Base-by-base conservation (phyloP, 768 basidiomycete species). In the Rhodosporidiobolus sp. region DNA sequence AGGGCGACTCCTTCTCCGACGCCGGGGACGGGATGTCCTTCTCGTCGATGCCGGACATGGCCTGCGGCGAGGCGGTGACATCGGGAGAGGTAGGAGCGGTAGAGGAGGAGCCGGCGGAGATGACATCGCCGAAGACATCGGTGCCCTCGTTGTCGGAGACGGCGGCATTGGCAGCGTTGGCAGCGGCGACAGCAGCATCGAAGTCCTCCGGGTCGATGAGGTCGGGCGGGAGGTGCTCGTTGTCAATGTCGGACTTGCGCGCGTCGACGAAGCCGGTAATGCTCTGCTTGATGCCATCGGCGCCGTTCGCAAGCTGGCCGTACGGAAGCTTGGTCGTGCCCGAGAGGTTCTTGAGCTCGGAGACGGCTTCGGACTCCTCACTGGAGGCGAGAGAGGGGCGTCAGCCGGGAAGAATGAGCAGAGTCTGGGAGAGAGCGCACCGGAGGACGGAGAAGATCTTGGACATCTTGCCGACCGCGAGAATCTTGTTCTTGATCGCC, bases 401-500 rank as follows among this genome's bases (percentile, higher is more conserved):
- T 32, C 5, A 46, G 57, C 17, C 26, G 45, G 4, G 32, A 28
- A 12, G 4, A 50, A 48, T 10, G 63, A 30, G 46, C 65, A 34
- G 20, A 67, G 24, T 28, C 48, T 50, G 55, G 54, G 45, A 19
- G n/a, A 34, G n/a, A 26, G 83, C 89, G 70, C 68, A 95, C 92
- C 94, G 90, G 69, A 99, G 87, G 46, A 99, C 85, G 7, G 94
- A 90, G 83, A 99, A 98, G 38, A 99, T 93, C 56, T 94, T 86
- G 20, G 94, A 89, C 91, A 99, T 94, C 74, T 94, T 86, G 46
- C 95, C 96, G 50, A 99, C 93, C 62, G 94, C 94, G 83, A 97
- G 87, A 74, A 99, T 98, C 86, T 98, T 99, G 85, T 91, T 95
- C 84, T 94, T 96, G 85, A 99, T 96, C 72, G 91, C 85, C 80